phyloP scores from a whole-genome alignment of 768 basidiomycete species.

The Leccinum subgranulosum region DNA sequence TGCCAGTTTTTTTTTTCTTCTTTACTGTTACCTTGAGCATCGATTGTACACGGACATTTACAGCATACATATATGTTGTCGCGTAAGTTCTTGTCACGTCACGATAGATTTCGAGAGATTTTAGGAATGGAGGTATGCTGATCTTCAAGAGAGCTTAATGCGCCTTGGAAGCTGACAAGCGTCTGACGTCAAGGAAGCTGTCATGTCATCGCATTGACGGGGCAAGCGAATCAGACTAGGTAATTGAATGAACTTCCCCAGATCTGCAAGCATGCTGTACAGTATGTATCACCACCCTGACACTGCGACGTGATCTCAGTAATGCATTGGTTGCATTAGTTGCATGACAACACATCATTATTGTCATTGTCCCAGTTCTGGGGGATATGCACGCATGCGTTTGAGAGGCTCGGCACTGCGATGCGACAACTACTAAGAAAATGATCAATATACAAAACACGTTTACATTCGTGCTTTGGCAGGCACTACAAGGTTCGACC shows the following conservation, averaged over 20 bases:
- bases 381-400: not conserved
- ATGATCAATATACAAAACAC: not conserved
- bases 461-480: conserved; percentile 31
- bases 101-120: not conserved
- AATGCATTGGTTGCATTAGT: not conserved
- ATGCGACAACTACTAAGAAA: not conserved
- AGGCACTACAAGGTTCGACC: conserved; percentile 49
- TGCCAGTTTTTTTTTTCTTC: not conserved
- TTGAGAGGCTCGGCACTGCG: not conserved
- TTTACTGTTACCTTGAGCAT: not conserved
- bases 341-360: not conserved
- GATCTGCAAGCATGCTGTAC: not conserved
- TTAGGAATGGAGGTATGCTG: not conserved
- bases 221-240: not conserved
- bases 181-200: not conserved
- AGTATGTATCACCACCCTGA: not conserved
- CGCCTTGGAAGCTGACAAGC: not conserved
- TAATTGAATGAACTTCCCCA: not conserved
- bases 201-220: not conserved
- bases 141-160: not conserved
- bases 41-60: not conserved
- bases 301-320: not conserved
- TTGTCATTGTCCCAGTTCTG: not conserved
- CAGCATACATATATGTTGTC: not conserved
- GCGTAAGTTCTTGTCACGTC: not conserved